These are phyloP conservation scores for Debaryomyces coudertii DNA, from an alignment of 1,139 yeast species.

Conservation along the genomic window DNA sequence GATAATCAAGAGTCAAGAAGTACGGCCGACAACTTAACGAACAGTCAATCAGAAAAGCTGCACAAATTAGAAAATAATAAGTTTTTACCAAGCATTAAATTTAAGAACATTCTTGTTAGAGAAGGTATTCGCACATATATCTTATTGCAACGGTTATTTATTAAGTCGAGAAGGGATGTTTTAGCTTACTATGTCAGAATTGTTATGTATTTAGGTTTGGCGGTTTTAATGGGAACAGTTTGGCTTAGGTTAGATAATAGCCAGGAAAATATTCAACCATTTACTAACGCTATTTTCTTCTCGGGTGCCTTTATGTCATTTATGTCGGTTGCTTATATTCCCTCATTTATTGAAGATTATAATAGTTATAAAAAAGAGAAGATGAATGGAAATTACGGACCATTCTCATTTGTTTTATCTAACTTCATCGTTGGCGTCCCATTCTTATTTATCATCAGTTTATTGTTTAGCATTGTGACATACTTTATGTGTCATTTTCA, in stretches of 20 bases:
- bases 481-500: conserved; percentile 39
- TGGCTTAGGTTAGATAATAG: conserved; percentile 36
- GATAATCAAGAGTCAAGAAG: neutral
- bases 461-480: conserved; percentile 35
- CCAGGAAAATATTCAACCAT: conserved; percentile 39
- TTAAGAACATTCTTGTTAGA: conserved; percentile 5
- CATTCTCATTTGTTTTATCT: conserved; percentile 34
- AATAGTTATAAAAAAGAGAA: conserved; percentile 32
- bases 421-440: conserved; percentile 43
- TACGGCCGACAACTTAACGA: neutral
- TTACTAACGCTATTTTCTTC: conserved; percentile 43
- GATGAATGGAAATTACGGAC: conserved; percentile 41
- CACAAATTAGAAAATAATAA: neutral
- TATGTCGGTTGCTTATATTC: conserved; percentile 48
- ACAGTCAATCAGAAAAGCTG: neutral
- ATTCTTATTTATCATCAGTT: conserved; percentile 35
- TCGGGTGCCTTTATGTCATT: conserved; percentile 49
- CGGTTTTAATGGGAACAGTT: conserved; percentile 46
- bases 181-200: conserved; percentile 41
- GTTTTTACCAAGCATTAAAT: conserved; percentile 3
- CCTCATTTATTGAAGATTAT: conserved; percentile 42
- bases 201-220: conserved; percentile 42
- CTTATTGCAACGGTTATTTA: conserved; percentile 26
- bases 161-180: conserved; percentile 37
- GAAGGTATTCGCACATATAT: conserved; percentile 15